Percentiles rank a stretch among this genome's conserved stretches.
phyloP scores from a whole-genome alignment of 371 early-diverging fungal species.

The Umbelopsis sp. region DNA sequence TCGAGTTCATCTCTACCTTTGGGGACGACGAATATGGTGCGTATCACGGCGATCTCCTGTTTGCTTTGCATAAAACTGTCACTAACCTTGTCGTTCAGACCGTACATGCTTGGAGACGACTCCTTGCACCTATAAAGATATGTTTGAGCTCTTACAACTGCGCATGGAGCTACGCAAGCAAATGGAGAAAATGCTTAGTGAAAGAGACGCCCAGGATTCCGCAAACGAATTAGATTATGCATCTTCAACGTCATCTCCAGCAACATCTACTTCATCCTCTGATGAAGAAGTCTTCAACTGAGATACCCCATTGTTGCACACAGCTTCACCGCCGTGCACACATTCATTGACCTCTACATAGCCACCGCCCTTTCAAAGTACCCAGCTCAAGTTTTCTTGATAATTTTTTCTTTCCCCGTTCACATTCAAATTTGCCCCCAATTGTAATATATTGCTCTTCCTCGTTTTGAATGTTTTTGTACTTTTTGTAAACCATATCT shows the following conservation, averaged over 20 bases:
- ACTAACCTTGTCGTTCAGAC: not conserved
- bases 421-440: not conserved
- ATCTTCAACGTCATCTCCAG: constrained; percentile 18
- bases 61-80: not conserved
- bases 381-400: not conserved
- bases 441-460: constrained; percentile 5
- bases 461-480: constrained; percentile 8
- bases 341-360: constrained; percentile 1
- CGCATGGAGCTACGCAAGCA: constrained; percentile 13
- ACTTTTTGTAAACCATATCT: constrained; percentile 13
- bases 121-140: constrained; percentile 11
- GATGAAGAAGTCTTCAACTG: constrained; percentile 7
- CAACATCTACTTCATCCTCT: constrained; percentile 12
- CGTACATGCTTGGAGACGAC: constrained; percentile 16
- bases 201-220: constrained; percentile 9
- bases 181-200: constrained; percentile 7
- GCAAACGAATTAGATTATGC: constrained; percentile 4
- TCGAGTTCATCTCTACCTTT: constrained; percentile 15
- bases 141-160: constrained; percentile 8
- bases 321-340: not conserved
- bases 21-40: constrained; percentile 15
- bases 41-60: not conserved
- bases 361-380: not conserved
- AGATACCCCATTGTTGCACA: constrained; percentile 1
- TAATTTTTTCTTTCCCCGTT: not conserved